Evolutionary conservation across 768 basidiomycete genomes (phyloP).

Genomic region (Albatrellus ellisii): DNA sequence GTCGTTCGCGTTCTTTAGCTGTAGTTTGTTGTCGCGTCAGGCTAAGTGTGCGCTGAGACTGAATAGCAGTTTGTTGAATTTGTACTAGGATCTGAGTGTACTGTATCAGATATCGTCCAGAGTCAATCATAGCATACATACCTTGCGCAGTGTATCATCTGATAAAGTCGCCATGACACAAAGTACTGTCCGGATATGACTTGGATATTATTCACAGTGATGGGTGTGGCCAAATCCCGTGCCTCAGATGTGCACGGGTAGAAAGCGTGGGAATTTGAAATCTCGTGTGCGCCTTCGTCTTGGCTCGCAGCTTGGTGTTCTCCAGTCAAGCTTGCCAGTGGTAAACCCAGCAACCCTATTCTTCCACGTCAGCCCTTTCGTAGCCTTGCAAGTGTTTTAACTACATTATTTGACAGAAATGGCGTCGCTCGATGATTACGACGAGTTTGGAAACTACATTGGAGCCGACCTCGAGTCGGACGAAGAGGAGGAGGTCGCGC

Average conservation of each 20-base stretch:
- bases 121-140: conserved; percentile 16
- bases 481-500: conserved; percentile 47
- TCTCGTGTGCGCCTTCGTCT: not conserved
- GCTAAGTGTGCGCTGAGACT: conserved; percentile 70
- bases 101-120: not conserved
- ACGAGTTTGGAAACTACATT: conserved; percentile 97
- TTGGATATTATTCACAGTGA: not conserved
- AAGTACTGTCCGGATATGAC: not conserved
- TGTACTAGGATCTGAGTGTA: conserved; percentile 68
- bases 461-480: conserved; percentile 91
- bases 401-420: too few relatives aligned
- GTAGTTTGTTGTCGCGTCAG: conserved; percentile 62
- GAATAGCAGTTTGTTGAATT: conserved; percentile 83
- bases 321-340: not conserved
- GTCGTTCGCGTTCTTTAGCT: conserved; percentile 78
- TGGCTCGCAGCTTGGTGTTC: not conserved
- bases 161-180: conserved; percentile 21
- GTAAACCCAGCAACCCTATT: too few relatives aligned
- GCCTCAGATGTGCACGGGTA: too few relatives aligned
- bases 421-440: conserved; percentile 66
- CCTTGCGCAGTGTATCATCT: conserved; percentile 79
- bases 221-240: not conserved
- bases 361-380: too few relatives aligned
- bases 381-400: too few relatives aligned
- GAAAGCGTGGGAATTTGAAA: conserved; percentile 1